These are phyloP conservation scores for Cercospora sp. DNA, from an alignment of 2,329 filamentous ascomycete genomes.

Conservation along the genomic window DNA sequence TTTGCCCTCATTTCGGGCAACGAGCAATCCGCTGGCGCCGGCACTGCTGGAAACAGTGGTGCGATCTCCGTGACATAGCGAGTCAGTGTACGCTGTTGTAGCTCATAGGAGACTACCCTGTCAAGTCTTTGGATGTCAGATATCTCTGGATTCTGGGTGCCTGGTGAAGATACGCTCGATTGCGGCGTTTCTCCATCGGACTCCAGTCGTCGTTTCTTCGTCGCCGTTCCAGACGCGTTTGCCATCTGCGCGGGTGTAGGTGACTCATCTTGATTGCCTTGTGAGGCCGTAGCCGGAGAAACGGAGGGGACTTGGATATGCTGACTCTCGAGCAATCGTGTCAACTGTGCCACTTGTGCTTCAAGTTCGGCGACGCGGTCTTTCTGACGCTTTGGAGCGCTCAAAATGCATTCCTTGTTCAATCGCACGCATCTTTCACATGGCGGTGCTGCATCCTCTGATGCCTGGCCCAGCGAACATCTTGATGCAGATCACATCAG, in stretches of 20 bases:
- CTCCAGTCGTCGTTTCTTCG: slow-evolving; percentile 22
- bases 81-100: slow-evolving; percentile 26
- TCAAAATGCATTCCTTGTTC: slow-evolving; percentile 32
- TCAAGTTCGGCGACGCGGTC: slow-evolving; percentile 34
- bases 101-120: slow-evolving; percentile 20
- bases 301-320: slow-evolving; percentile 18
- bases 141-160: not conserved
- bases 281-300: not conserved
- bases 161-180: not conserved
- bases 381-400: slow-evolving; percentile 30
- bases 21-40: slow-evolving; percentile 15
- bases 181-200: not conserved
- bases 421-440: slow-evolving; percentile 35
- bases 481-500: slow-evolving; percentile 10
- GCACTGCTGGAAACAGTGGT: slow-evolving; percentile 28
- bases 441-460: slow-evolving; percentile 23
- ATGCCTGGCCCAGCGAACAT: slow-evolving; percentile 18
- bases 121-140: slow-evolving; percentile 26
- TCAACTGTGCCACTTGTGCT: slow-evolving; percentile 34
- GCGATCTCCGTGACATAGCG: slow-evolving; percentile 27
- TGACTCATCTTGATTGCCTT: not conserved
- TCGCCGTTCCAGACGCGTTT: not conserved
- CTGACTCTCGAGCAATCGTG: slow-evolving; percentile 31
- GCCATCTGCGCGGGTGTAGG: not conserved
- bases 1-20: slow-evolving; percentile 21